A percentile compares a stretch with the other conserved stretches of the same genome.
These are phyloP conservation scores for Phialophora macrospora DNA, from an alignment of 2,329 filamentous ascomycete genomes.

Conservation along the genomic window DNA sequence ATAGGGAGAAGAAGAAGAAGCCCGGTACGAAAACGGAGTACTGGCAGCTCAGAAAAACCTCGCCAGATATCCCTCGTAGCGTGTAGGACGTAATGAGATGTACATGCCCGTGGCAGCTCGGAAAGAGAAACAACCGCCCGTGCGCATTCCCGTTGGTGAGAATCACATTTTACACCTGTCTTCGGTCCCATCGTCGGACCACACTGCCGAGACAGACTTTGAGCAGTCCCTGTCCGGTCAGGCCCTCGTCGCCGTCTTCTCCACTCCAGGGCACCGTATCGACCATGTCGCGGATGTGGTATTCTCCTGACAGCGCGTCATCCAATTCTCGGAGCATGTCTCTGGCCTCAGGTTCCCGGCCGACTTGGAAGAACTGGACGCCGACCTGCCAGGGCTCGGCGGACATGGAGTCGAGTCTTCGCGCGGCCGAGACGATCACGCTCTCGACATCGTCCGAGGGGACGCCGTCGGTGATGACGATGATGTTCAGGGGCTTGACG, in stretches of 20 bases:
- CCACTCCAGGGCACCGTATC: slow-evolving; percentile 80
- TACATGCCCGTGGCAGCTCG: too few relatives aligned
- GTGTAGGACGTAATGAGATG: too few relatives aligned
- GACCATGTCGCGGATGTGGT: slow-evolving; percentile 79
- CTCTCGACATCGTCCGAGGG: slow-evolving; percentile 79
- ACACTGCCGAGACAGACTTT: slow-evolving; percentile 84
- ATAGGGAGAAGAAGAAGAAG: neutral
- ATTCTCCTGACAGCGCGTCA: slow-evolving; percentile 67
- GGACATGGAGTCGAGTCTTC: slow-evolving; percentile 69
- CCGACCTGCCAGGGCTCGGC: slow-evolving; percentile 83
- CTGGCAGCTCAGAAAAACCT: too few relatives aligned
- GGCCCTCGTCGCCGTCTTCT: slow-evolving; percentile 48
- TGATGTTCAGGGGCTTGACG: slow-evolving; percentile 83
- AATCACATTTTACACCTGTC: slow-evolving; percentile 4
- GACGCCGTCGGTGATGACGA: slow-evolving; percentile 88
- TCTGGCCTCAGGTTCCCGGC: slow-evolving; percentile 69
- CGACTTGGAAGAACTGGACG: slow-evolving; percentile 95
- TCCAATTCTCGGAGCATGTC: slow-evolving; percentile 73
- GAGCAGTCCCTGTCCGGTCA: slow-evolving; percentile 74
- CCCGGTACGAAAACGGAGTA: too few relatives aligned
- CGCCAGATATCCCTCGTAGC: neutral
- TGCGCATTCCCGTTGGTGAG: too few relatives aligned
- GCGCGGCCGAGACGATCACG: slow-evolving; percentile 69
- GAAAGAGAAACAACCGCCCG: neutral
- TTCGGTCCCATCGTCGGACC: slow-evolving; percentile 66